A percentile compares a stretch with the other conserved stretches of the same genome.
Evolutionary conservation across 1,284 basidiomycete species (phyloP).

Genomic region (Thecaphora thlaspeos): DNA sequence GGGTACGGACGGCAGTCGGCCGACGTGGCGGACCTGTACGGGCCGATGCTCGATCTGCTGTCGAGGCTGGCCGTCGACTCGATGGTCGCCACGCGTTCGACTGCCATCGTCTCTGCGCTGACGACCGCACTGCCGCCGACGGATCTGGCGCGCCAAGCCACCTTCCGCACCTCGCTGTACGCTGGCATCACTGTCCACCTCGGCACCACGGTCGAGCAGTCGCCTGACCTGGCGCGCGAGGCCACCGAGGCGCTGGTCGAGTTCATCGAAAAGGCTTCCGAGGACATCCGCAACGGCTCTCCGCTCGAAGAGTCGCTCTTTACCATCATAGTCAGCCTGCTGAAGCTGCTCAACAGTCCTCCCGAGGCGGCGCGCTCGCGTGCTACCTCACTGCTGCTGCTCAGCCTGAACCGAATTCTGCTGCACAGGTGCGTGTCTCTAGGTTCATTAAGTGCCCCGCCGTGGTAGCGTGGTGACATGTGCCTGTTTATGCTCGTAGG

Average conservation of each 20-base stretch:
- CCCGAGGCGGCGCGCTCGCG: background rate
- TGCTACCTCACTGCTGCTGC: conserved; percentile 18
- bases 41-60: conserved; percentile 22
- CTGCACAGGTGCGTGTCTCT: no score
- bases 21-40: conserved; percentile 6
- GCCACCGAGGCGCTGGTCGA: conserved; percentile 13
- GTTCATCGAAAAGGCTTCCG: conserved; percentile 32
- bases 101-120: conserved; percentile 26
- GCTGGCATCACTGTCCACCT: conserved; percentile 9
- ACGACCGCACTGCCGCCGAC: conserved; percentile 27
- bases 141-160: conserved; percentile 25
- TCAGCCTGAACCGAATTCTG: conserved; percentile 39
- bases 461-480: no score
- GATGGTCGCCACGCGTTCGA: conserved; percentile 26
- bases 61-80: conserved; percentile 26
- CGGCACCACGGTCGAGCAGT: conserved; percentile 2
- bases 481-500: no score
- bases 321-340: conserved; percentile 10
- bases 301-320: conserved; percentile 22
- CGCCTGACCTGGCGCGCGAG: conserved; percentile 5
- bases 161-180: conserved; percentile 20
- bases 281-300: conserved; percentile 21
- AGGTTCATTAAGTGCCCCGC: no score
- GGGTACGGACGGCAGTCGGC: background rate
- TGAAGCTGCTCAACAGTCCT: conserved; percentile 5